A percentile compares a stretch with the other conserved stretches of the same genome.
Evolutionary conservation across 2,329 filamentous ascomycete genomes (phyloP).

Genomic region (Aspergillus sp.): DNA sequence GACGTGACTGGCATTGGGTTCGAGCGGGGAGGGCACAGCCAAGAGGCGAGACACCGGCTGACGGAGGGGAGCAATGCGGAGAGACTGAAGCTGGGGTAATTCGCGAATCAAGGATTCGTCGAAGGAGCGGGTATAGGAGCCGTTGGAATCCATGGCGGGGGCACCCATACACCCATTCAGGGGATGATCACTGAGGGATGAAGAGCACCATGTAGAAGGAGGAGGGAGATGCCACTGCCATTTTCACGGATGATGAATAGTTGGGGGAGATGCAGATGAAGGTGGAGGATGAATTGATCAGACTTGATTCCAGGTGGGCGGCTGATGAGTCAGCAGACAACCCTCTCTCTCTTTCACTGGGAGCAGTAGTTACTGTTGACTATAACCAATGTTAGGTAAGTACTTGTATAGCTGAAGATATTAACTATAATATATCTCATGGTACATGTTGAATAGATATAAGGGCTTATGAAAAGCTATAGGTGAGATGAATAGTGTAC

Average conservation of each 20-base stretch:
- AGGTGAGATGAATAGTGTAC: no score
- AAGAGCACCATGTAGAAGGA: constrained; percentile 2
- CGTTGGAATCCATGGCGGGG: constrained; percentile 35
- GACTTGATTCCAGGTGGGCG: background rate
- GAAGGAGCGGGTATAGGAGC: constrained; percentile 35
- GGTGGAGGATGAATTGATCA: background rate
- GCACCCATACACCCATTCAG: constrained; percentile 9
- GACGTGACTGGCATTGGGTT: constrained; percentile 44
- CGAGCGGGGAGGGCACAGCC: constrained; percentile 47
- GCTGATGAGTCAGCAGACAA: no score
- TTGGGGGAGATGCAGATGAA: background rate
- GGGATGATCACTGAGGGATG: constrained; percentile 19
- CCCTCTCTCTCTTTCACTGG: no score
- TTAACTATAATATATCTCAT: no score
- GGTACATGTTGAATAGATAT: no score
- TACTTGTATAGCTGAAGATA: no score
- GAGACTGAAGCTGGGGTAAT: constrained; percentile 43
- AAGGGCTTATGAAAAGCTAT: no score
- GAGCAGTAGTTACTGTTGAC: no score
- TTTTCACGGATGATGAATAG: background rate
- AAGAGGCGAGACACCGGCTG: constrained; percentile 47
- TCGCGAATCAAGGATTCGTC: constrained; percentile 48
- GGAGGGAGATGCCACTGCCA: background rate
- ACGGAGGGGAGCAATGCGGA: constrained; percentile 52
- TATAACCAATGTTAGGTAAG: no score